Evolutionary conservation across 768 basidiomycete species (phyloP), one percentile per base, ranked within the genome.

Genomic region (Collybiopsis confluens): DNA sequence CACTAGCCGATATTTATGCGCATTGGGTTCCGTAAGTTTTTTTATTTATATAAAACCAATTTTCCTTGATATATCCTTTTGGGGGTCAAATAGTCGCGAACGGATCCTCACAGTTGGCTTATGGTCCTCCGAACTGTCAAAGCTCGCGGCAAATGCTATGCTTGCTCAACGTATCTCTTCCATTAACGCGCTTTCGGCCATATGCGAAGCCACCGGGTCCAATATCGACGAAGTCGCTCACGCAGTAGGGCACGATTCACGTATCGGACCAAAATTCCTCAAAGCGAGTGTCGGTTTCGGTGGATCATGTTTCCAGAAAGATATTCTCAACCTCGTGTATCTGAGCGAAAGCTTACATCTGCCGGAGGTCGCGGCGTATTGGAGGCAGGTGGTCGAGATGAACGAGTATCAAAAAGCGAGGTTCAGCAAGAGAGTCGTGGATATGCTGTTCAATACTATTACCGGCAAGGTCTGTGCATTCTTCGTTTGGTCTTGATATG

Each of bases 251-350:
- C 87, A 84, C 63, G 97, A 99, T 70, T 79, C 86, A 18, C 92
- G 97, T 56, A 80, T 99, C 51, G 97, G 97, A 3, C 82, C 92
- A 62, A 96, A 90, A 70, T 99, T 99, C 83, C 77, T 99, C 65
- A 92, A 90, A 67, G 90, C 92, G 38, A 90, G 87, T 45, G 94
- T 97, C 62, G 96, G 97, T 20, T 99, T 99, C 63, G 96, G 97
- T 57, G 97, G 97, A 35, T 92, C 89, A 11, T 99, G 96, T 76
- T 99, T 99, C 90, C 96, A 98, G 75, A 98, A 99, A 71, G 96
- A 99, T 66, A 98, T 98, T 70, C 85, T 99, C 65, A 99, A 99
- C 77, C 79, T 99, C 57, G 97, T 98, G 42, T 99, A 99, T 75
- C 84, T 99, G 41, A 88, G 85, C 65, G 95, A 98, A 74, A 92